Percentiles rank a stretch among this genome's conserved stretches.
These are phyloP conservation scores for Acacia acuminata DNA, from an alignment of 306 rosid species.

Conservation along the genomic window DNA sequence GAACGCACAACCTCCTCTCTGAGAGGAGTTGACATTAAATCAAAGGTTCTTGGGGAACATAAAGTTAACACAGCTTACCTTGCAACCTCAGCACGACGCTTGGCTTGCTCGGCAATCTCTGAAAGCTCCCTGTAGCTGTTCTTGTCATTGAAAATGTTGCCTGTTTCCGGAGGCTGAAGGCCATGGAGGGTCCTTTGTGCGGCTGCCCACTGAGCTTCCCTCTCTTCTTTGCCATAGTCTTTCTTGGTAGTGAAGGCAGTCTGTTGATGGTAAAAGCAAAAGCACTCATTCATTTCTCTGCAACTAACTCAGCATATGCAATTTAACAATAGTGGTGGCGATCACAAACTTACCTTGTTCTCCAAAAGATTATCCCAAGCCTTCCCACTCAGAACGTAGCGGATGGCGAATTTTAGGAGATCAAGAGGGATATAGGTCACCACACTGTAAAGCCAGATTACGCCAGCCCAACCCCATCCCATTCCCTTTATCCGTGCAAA, in stretches of 20 bases:
- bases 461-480: constrained; percentile 99
- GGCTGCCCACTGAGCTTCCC: constrained; percentile 99
- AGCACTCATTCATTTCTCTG: constrained; percentile 12
- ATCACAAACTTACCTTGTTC: constrained; percentile 66
- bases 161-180: constrained; percentile 87
- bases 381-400: constrained; percentile 81
- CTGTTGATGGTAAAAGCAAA: constrained; percentile 43
- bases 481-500: constrained; percentile 79
- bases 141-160: constrained; percentile 67
- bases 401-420: constrained; percentile 78
- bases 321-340: background rate
- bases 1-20: too few species aligned
- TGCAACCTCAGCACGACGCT: constrained; percentile 96
- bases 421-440: constrained; percentile 94
- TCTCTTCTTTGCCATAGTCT: constrained; percentile 97
- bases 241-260: constrained; percentile 99
- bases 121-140: constrained; percentile 84
- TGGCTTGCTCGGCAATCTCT: constrained; percentile 98
- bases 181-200: constrained; percentile 98
- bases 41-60: too few species aligned
- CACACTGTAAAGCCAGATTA: constrained; percentile 83
- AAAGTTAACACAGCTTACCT: constrained; percentile 50
- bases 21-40: too few species aligned
- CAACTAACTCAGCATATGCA: background rate
- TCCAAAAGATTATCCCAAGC: constrained; percentile 98